phyloP scores from a whole-genome alignment of 495 filamentous ascomycete genomes.

The Clavariopsis aquatica region DNA sequence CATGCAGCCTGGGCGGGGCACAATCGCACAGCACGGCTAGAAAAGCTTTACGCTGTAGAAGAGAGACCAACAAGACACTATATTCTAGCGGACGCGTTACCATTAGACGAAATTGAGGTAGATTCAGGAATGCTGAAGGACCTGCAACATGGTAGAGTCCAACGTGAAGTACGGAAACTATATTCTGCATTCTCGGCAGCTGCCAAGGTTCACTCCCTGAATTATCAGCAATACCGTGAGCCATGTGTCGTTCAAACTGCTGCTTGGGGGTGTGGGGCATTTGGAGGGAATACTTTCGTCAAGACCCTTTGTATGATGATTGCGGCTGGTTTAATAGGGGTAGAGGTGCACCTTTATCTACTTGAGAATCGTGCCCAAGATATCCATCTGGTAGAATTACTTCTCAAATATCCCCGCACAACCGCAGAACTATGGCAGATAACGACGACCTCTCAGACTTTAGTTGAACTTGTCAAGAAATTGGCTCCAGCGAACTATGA shows the following conservation, averaged over 20 bases:
- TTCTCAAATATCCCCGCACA: background rate
- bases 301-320: constrained; percentile 34
- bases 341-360: constrained; percentile 15
- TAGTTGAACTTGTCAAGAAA: too few species aligned
- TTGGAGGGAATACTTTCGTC: constrained; percentile 27
- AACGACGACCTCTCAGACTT: too few species aligned
- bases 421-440: constrained; percentile 3
- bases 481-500: too few species aligned
- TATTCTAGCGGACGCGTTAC: constrained; percentile 31
- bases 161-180: constrained; percentile 30
- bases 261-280: constrained; percentile 34
- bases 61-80: constrained; percentile 25
- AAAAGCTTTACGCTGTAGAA: background rate
- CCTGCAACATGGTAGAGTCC: constrained; percentile 13
- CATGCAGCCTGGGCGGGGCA: constrained; percentile 32
- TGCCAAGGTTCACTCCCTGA: background rate
- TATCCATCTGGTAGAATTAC: background rate
- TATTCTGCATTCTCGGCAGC: constrained; percentile 29
- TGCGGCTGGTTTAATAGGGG: constrained; percentile 23
- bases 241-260: constrained; percentile 23
- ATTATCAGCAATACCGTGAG: background rate
- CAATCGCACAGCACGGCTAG: constrained; percentile 27
- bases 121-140: constrained; percentile 12
- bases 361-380: constrained; percentile 5
- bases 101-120: constrained; percentile 21